Percentiles rank a stretch among this genome's conserved stretches.
phyloP scores from a whole-genome alignment of 2,329 filamentous ascomycete genomes.

The Alternaria sp. region DNA sequence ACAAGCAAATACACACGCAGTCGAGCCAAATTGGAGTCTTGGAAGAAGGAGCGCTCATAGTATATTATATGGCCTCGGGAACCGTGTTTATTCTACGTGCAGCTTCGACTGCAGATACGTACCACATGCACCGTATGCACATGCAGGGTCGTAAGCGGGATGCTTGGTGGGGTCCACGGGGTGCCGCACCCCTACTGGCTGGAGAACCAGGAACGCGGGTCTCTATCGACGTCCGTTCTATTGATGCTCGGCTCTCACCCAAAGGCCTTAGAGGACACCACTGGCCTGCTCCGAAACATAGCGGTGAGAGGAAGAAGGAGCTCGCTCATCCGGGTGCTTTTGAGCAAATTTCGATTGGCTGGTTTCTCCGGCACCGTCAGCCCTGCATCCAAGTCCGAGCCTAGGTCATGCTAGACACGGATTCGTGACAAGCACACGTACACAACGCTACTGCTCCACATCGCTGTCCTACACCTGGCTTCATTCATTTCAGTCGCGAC shows the following conservation, averaged over 20 bases:
- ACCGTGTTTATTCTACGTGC: background rate
- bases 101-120: conserved; percentile 9
- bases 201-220: conserved; percentile 11
- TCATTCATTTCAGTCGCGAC: background rate
- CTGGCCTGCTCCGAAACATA: background rate
- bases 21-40: conserved; percentile 50
- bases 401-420: conserved; percentile 13
- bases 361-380: conserved; percentile 9
- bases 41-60: conserved; percentile 20
- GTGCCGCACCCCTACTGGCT: conserved; percentile 17
- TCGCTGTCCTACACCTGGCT: background rate
- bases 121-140: conserved; percentile 11
- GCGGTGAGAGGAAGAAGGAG: background rate
- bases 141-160: conserved; percentile 26
- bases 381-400: conserved; percentile 18
- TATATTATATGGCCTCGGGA: background rate
- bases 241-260: conserved; percentile 12
- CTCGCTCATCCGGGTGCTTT: background rate
- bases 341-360: conserved; percentile 29
- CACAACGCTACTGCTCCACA: background rate
- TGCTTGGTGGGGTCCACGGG: conserved; percentile 22
- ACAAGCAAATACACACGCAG: conserved; percentile 52
- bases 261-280: background rate
- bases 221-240: conserved; percentile 22
- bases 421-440: conserved; percentile 19